phyloP scores from a whole-genome alignment of 176 grass and related monocot species.

The Musa schizocarpa region DNA sequence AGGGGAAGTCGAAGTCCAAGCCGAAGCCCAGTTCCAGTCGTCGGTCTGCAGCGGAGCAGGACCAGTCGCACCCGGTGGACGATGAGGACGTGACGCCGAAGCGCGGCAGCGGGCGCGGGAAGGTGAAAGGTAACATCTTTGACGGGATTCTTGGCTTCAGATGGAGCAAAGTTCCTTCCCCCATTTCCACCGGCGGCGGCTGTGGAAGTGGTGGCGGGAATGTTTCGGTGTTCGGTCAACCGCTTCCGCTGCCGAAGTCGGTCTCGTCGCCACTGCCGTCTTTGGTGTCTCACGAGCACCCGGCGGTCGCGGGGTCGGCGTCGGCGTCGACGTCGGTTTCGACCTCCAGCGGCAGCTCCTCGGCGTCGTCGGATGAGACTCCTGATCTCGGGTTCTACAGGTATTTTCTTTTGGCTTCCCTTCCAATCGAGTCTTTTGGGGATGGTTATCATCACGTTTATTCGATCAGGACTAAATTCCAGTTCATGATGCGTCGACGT shows the following conservation, averaged over 20 bases:
- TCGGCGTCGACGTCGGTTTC: conserved; percentile 28
- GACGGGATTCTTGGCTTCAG: conserved; percentile 33
- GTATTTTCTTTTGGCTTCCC: conserved; percentile 22
- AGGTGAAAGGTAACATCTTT: conserved; percentile 36
- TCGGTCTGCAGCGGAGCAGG: not conserved
- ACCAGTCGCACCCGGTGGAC: not conserved
- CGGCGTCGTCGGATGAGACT: conserved; percentile 45
- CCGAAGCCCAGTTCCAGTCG: conserved; percentile 9
- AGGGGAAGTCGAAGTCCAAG: conserved; percentile 37
- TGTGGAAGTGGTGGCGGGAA: conserved; percentile 12
- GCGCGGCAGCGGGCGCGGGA: not conserved
- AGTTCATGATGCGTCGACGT: not conserved
- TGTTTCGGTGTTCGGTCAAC: not conserved
- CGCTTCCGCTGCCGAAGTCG: conserved; percentile 1
- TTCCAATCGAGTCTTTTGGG: not conserved
- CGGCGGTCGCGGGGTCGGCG: not conserved
- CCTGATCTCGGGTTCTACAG: conserved; percentile 32
- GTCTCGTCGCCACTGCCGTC: not conserved
- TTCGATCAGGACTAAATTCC: no score
- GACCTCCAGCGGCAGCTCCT: conserved; percentile 42
- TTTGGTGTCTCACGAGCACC: not conserved
- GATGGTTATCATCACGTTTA: not conserved
- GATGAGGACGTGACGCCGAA: not conserved
- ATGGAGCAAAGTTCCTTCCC: conserved; percentile 14
- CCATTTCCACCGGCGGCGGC: conserved; percentile 11